Evolutionary conservation across 306 rosid species (phyloP), one percentile per base, ranked within the genome.

Genomic region (Oemleria cerasiformis): DNA sequence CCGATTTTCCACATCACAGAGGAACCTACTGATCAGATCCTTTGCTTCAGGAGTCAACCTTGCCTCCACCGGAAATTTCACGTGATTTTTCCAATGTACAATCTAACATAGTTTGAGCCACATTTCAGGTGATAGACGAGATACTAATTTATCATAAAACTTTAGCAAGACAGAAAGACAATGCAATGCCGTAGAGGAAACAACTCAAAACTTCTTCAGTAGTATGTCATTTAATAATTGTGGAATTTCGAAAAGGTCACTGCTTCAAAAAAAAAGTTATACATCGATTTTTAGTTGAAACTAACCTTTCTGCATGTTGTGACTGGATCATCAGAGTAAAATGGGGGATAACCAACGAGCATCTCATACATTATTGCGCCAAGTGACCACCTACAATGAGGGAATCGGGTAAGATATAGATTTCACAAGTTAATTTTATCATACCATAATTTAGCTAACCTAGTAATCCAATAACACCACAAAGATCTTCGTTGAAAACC

Each of bases 311-410:
- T 77, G 82, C 98, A 92, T 34, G 98, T 83, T 78, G 98, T 85
- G 54, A 92, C 88, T 21, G 98, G 98, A 76, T 92, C 96, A 68
- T 90, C 98, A 47, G 96, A 87, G 77, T 90, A 92, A 80, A 92
- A 92, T 51, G 98, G 97, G 59, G 98, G 98, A 77, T 90, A 92
- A 63, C 97, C 98, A 68, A 92, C 89, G 56, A 92, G 96, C 98
- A 92, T 92, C 81, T 92, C 97, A 67, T 92, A 92, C 96, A 85
- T 81, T 78, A 92, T 90, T 53, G 98, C 98, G 70, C 97, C 98
- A 77, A 92, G 98, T 50, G 98, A 92, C 98, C 98, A 92, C 97
- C 98, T 92, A 79, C 81, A 80, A 62, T 73, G 71, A 77, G 80
- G 50, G 78, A 80, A 64, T 45, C 15, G 54, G 59, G 60, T 62